phyloP scores from a whole-genome alignment of 2,329 filamentous ascomycete genomes.

The Graphilbum sp. region DNA sequence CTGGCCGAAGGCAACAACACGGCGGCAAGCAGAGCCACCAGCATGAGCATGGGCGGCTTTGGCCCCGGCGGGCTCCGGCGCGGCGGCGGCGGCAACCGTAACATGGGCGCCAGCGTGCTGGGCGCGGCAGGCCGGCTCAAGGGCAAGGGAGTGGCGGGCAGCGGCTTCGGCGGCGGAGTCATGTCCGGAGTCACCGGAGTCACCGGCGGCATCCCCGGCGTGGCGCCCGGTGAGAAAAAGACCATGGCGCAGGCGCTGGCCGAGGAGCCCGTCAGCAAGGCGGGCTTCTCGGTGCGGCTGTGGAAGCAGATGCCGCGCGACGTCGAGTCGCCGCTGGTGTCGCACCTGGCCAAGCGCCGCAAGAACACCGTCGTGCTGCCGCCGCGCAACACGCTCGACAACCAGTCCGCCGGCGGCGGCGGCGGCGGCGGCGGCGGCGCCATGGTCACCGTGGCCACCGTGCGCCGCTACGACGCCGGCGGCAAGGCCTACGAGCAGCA shows the following conservation, averaged over 20 bases:
- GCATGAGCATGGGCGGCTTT: too few relatives aligned
- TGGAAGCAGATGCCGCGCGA: conserved; percentile 49
- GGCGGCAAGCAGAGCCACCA: too few relatives aligned
- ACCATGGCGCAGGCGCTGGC: background rate
- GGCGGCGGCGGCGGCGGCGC: conserved; percentile 15
- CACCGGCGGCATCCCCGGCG: too few relatives aligned
- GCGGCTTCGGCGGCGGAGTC: too few relatives aligned
- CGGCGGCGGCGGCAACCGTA: too few relatives aligned
- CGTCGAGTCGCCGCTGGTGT: conserved; percentile 32
- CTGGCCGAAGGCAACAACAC: too few relatives aligned
- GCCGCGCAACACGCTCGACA: conserved; percentile 29
- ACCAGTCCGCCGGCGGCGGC: conserved; percentile 5
- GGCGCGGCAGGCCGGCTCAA: too few relatives aligned
- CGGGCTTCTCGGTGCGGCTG: conserved; percentile 36
- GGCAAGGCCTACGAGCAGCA: conserved; percentile 77
- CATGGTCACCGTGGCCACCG: conserved; percentile 60
- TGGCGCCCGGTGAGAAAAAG: conserved; percentile 29
- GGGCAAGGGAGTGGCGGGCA: too few relatives aligned
- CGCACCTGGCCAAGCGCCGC: conserved; percentile 43
- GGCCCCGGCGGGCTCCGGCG: too few relatives aligned
- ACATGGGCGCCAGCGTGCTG: too few relatives aligned
- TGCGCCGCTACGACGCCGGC: conserved; percentile 59
- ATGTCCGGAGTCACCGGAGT: too few relatives aligned
- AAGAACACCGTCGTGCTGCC: conserved; percentile 44
- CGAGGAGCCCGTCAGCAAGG: conserved; percentile 1